These are phyloP conservation scores for Leptomonas pyrrhocoris DNA, from an alignment of 208 protist genomes.

Conservation along the genomic window DNA sequence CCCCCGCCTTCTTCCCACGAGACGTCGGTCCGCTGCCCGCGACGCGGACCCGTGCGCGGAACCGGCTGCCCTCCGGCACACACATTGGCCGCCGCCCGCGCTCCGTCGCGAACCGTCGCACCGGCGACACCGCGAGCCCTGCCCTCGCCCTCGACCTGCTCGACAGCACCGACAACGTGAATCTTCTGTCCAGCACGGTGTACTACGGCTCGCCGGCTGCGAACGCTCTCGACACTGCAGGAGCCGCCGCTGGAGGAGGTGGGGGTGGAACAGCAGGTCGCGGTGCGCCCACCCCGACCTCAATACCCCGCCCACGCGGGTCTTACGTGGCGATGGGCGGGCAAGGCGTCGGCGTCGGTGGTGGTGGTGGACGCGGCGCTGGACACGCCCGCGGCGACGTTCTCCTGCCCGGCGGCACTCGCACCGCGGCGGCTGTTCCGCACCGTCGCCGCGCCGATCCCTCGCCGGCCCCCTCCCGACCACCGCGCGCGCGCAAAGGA, in stretches of 20 bases:
- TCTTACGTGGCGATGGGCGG: background rate
- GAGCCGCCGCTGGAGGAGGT: background rate
- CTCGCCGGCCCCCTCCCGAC: constrained; percentile 35
- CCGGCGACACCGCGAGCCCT: background rate
- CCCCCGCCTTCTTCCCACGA: constrained; percentile 15
- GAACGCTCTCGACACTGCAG: background rate
- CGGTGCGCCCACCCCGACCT: background rate
- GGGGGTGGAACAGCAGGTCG: background rate
- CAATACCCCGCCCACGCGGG: background rate
- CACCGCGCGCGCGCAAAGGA: constrained; percentile 25
- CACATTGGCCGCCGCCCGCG: constrained; percentile 75
- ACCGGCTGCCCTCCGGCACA: constrained; percentile 66
- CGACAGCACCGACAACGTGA: constrained; percentile 17
- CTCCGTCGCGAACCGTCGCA: constrained; percentile 39
- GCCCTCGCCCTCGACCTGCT: background rate
- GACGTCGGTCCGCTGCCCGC: constrained; percentile 48
- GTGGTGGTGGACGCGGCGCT: constrained; percentile 8
- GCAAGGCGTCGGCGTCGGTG: background rate
- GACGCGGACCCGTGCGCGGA: constrained; percentile 27
- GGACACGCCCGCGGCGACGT: constrained; percentile 17
- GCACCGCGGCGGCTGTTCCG: background rate
- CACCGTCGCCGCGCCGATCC: constrained; percentile 31
- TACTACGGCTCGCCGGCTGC: background rate
- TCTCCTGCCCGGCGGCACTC: background rate
- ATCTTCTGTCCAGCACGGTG: background rate